Evolutionary conservation across 345 rosid genomes (phyloP), one percentile per base, ranked within the genome.

Genomic region (Adansonia digitata): DNA sequence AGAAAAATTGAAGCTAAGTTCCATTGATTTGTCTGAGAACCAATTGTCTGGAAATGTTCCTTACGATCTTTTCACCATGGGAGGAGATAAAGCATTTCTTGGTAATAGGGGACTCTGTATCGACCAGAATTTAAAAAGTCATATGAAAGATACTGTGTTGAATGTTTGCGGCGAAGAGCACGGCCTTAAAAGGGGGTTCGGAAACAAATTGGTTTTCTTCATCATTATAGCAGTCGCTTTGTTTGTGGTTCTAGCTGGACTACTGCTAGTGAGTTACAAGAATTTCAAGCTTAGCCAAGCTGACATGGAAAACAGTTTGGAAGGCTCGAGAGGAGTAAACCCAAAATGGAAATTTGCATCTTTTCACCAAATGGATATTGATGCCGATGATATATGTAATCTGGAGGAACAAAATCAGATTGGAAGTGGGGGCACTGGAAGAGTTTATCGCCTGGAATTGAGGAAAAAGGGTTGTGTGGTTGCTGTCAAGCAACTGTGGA

Each of bases 401-500:
- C 46, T 92, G 74, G 83, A 86, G 43, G 94, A 89, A 72, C 84
- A 77, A 9, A 84, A 88, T 29, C 75, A 92, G 78, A 94, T 94
- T 0, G 97, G 97, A 69, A 84, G 80, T 35, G 98, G 98, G 7
- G 88, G 94, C 5, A 91, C 94, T 0, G 98, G 98, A 51, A 94
- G 85, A 78, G 98, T 92, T 31, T 92, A 89, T 66, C 84, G 97
- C 2, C 79, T 94, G 39, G 92, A 87, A 56, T 60, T 91, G 86
- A 90, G 86, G 87, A 94, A 85, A 52, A 84, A 82, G 5, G 79
- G 86, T 0, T 77, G 85, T 15, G 84, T 86, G 5, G 94, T 94
- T 11, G 98, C 98, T 0, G 97, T 91, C 53, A 94, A 94, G 83
- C 87, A 84, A 75, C 80, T 89, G 27, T 81, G 88, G 86, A 82